These are phyloP conservation scores for Dentipellis sp. DNA, from an alignment of 768 basidiomycete species.

Conservation along the genomic window DNA sequence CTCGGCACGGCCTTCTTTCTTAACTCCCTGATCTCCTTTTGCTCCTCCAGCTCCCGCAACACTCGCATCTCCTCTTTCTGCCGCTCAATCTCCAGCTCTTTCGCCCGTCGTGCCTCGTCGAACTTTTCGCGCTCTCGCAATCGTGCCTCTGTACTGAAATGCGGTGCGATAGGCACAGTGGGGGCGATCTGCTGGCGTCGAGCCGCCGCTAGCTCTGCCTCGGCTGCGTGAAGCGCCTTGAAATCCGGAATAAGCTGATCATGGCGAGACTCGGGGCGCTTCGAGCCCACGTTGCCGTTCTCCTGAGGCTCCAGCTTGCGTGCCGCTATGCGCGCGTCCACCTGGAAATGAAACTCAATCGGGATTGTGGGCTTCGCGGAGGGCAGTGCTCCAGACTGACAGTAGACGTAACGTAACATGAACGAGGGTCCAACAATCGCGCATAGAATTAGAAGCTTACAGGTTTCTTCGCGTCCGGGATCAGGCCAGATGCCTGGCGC, in stretches of 20 bases:
- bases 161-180: conserved; percentile 36
- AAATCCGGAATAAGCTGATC: conserved; percentile 39
- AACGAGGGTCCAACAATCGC: conserved; percentile 3
- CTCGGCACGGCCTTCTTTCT: conserved; percentile 54
- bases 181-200: conserved; percentile 41
- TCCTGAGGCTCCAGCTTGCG: conserved; percentile 32
- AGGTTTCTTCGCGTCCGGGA: conserved; percentile 21
- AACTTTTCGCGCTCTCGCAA: conserved; percentile 56
- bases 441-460: conserved; percentile 23
- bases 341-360: conserved; percentile 42
- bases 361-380: conserved; percentile 25
- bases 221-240: conserved; percentile 43
- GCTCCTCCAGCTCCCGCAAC: conserved; percentile 46
- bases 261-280: conserved; percentile 16
- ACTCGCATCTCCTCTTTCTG: conserved; percentile 37
- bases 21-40: conserved; percentile 49
- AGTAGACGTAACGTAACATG: background rate
- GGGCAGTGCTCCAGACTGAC: background rate
- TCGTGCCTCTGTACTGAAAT: conserved; percentile 45
- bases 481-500: conserved; percentile 13
- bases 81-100: conserved; percentile 43
- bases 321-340: conserved; percentile 39
- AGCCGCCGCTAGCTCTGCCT: conserved; percentile 26
- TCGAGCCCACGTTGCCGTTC: conserved; percentile 7
- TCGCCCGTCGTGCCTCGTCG: conserved; percentile 46